Percentiles rank a stretch among this genome's conserved stretches.
Conservation (phyloP, 75 land plant genomes). For the Gnetum montanum region DNA sequence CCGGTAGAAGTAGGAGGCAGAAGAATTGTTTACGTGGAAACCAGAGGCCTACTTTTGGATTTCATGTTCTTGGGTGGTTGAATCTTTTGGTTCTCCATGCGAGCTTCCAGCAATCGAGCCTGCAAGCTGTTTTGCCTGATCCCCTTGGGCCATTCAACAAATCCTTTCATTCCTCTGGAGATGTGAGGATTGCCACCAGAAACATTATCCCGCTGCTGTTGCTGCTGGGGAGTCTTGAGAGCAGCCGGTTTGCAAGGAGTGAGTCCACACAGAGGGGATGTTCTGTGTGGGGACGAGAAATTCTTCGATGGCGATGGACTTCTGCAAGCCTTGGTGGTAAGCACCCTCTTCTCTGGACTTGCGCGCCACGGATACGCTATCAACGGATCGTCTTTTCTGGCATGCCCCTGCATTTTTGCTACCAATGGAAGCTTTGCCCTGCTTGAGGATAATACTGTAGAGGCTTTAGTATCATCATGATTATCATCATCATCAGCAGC, state of each 20-base stretch:
- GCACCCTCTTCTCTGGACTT: conserved; percentile 17
- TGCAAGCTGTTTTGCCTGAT: conserved; percentile 18
- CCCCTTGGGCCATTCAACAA: conserved; percentile 18
- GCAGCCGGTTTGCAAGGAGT: conserved; percentile 18
- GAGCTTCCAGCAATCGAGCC: conserved; percentile 24
- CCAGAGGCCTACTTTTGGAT: too few species aligned
- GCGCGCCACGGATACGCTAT: conserved; percentile 3
- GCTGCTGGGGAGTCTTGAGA: conserved; percentile 14
- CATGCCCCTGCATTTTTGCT: conserved; percentile 19
- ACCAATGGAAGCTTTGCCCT: conserved; percentile 10
- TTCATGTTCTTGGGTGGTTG: too few species aligned
- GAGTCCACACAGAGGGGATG: conserved; percentile 9
- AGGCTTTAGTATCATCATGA: conserved; percentile 5
- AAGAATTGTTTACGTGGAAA: too few species aligned
- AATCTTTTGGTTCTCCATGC: conserved; percentile 14
- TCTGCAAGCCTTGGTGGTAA: conserved; percentile 8
- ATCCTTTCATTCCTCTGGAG: conserved; percentile 4
- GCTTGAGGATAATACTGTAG: too few species aligned
- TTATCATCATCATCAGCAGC: conserved; percentile 3
- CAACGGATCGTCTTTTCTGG: conserved; percentile 13
- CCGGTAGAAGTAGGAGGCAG: too few species aligned
- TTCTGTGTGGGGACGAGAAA: conserved; percentile 15
- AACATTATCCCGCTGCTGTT: conserved; percentile 3
- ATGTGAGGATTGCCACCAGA: conserved; percentile 8
- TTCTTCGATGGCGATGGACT: conserved; percentile 16